Evolutionary conservation across 257 asterid genomes (phyloP), one percentile per base, ranked within the genome.

Genomic region (Solanum tarijense): DNA sequence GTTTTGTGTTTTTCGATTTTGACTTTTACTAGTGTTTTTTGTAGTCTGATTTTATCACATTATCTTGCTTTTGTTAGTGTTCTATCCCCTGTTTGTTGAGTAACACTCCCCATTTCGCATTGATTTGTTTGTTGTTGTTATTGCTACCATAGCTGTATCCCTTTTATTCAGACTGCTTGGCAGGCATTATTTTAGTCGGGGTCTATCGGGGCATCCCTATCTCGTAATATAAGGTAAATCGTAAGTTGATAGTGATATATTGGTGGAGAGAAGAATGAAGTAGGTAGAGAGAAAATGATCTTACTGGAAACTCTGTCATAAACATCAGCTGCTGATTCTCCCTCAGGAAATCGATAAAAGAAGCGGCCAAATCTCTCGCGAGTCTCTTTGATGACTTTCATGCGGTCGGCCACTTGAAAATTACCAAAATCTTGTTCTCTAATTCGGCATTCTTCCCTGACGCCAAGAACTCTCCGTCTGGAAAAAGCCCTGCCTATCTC

Each of bases 341-440:
- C 99, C 87, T 96, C 98, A 4, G 99, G 99, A 78, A 95, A 96
- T 7, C 99, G 96, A 89, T 93, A 96, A 88, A 95, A 96, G 86
- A 96, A 96, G 85, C 99, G 93, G 48, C 99, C 98, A 62, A 95
- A 96, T 92, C 91, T 92, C 93, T 94, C 98, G 20, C 99, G 92
- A 10, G 94, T 94, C 95, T 95, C 95, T 93, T 96, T 95, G 84
- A 94, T 92, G 25, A 21, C 92, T 89, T 91, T 94, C 98, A 96
- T 96, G 89, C 98, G 89, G 5, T 96, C 98, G 1, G 95, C 95
- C 27, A 94, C 94, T 92, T 96, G 99, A 90, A 96, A 96, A 88
- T 96, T 96, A 32, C 99, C 99, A 84, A 96, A 96, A 94, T 96
- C 99, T 92, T 96, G 99, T 43, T 96, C 99, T 85, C 99, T 90